These are phyloP conservation scores for Cutaneotrichosporon dermatis DNA, from an alignment of 1,284 basidiomycete genomes.

Conservation along the genomic window DNA sequence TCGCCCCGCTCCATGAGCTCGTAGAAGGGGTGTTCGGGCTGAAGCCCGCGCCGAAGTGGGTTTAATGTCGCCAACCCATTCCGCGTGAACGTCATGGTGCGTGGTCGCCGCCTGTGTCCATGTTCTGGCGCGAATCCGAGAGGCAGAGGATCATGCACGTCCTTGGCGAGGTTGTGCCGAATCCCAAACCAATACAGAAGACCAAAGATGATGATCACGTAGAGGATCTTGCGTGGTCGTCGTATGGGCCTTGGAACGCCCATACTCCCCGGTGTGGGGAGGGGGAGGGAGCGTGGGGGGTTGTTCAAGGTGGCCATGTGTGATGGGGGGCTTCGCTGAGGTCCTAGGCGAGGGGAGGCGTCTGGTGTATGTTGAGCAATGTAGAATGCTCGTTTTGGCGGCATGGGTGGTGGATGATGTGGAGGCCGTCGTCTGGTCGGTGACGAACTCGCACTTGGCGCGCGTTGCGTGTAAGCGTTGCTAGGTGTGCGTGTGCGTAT, in stretches of 20 bases:
- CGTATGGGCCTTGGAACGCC: slow-evolving; percentile 36
- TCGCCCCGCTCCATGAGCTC: slow-evolving; percentile 48
- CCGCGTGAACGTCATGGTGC: slow-evolving; percentile 19
- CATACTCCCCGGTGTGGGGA: slow-evolving; percentile 6
- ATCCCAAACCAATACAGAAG: slow-evolving; percentile 48
- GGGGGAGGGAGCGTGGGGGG: not conserved
- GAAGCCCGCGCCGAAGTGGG: slow-evolving; percentile 7
- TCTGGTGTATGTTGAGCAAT: slow-evolving; percentile 22
- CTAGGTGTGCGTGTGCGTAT: too few relatives aligned
- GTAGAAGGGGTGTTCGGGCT: slow-evolving; percentile 43
- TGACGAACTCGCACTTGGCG: not conserved
- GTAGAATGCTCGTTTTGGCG: slow-evolving; percentile 20
- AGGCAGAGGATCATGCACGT: slow-evolving; percentile 32
- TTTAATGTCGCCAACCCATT: slow-evolving; percentile 16
- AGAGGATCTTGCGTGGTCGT: slow-evolving; percentile 45
- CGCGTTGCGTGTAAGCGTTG: too few relatives aligned
- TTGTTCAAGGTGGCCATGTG: slow-evolving; percentile 1
- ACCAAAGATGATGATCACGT: slow-evolving; percentile 42
- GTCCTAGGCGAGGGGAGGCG: slow-evolving; percentile 16
- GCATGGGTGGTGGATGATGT: slow-evolving; percentile 7
- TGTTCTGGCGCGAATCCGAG: slow-evolving; percentile 37
- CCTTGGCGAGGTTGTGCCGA: slow-evolving; percentile 45
- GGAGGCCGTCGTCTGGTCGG: not conserved
- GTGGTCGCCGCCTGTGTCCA: slow-evolving; percentile 29
- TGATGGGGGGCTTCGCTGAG: not conserved